These are phyloP conservation scores for Cladophialophora psammophila DNA, from an alignment of 2,329 filamentous ascomycete species.

Conservation along the genomic window DNA sequence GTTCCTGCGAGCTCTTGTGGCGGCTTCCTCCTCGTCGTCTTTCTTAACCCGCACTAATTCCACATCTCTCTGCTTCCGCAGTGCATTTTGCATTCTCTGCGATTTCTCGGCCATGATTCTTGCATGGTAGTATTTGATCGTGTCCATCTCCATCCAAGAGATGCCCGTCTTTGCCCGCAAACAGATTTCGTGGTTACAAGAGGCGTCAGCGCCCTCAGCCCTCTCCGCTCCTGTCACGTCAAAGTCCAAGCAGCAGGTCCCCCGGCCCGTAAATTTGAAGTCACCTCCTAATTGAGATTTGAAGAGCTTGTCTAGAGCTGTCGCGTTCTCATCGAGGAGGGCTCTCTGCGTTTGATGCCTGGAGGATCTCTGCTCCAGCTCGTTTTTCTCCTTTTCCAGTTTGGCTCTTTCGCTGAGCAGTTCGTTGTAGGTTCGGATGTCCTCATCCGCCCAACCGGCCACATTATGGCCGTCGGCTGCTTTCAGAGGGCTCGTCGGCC, in stretches of 20 bases:
- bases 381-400: slow-evolving; percentile 38
- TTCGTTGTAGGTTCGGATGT: slow-evolving; percentile 39
- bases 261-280: slow-evolving; percentile 36
- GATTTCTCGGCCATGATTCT: slow-evolving; percentile 38
- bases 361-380: slow-evolving; percentile 37
- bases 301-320: slow-evolving; percentile 34
- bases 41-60: slow-evolving; percentile 38
- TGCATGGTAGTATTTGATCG: slow-evolving; percentile 39
- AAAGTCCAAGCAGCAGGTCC: slow-evolving; percentile 35
- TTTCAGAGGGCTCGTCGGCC: slow-evolving; percentile 17
- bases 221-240: slow-evolving; percentile 13
- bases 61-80: slow-evolving; percentile 41
- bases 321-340: slow-evolving; percentile 36
- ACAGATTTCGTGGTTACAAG: slow-evolving; percentile 39
- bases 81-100: slow-evolving; percentile 37
- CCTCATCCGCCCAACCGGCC: slow-evolving; percentile 38
- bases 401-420: slow-evolving; percentile 38
- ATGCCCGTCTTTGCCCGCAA: slow-evolving; percentile 37
- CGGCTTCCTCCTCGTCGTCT: slow-evolving; percentile 36
- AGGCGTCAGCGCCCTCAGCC: slow-evolving; percentile 5
- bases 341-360: slow-evolving; percentile 37
- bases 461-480: slow-evolving; percentile 39
- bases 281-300: slow-evolving; percentile 36
- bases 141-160: slow-evolving; percentile 40
- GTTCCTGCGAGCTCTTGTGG: slow-evolving; percentile 28